Evolutionary conservation across 164 flowering plant genomes (phyloP).

Genomic region (Taxillus chinensis): DNA sequence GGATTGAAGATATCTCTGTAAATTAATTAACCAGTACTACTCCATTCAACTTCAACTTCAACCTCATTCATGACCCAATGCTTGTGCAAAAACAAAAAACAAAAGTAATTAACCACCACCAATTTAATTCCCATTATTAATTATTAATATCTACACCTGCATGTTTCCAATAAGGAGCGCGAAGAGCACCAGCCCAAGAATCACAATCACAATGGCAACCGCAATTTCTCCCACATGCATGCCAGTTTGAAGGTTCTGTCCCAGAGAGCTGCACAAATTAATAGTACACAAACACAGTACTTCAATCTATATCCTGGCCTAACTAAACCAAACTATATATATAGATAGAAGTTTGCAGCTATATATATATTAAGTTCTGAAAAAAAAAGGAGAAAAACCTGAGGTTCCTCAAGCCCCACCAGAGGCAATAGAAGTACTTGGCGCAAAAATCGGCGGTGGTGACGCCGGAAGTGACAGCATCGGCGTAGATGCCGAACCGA

Average conservation of each 20-base stretch:
- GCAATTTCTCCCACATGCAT: constrained; percentile 27
- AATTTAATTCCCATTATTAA: too few species aligned
- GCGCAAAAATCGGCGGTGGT: constrained; percentile 31
- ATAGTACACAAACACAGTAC: too few species aligned
- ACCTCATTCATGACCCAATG: too few species aligned
- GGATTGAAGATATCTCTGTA: constrained; percentile 47
- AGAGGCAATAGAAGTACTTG: constrained; percentile 70
- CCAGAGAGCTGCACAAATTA: constrained; percentile 30
- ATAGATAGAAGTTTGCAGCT: too few species aligned
- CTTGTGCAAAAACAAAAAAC: neutral
- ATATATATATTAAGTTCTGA: too few species aligned
- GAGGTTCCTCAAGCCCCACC: constrained; percentile 69
- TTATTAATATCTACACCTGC: constrained; percentile 26
- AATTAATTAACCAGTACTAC: neutral
- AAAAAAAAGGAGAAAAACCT: constrained; percentile 23
- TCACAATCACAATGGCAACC: constrained; percentile 31
- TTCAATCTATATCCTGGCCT: neutral
- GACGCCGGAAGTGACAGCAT: constrained; percentile 36
- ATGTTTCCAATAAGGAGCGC: constrained; percentile 45
- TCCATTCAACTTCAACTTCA: too few species aligned
- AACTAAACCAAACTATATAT: too few species aligned
- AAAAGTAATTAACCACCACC: neutral
- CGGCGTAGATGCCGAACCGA: constrained; percentile 52
- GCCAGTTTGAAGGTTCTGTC: constrained; percentile 33
- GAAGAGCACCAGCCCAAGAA: constrained; percentile 40